Percentiles rank a stretch among this genome's conserved stretches.
Evolutionary conservation across 1,284 basidiomycete genomes (phyloP).

Genomic region (Neotropicomus parvogracilis): DNA sequence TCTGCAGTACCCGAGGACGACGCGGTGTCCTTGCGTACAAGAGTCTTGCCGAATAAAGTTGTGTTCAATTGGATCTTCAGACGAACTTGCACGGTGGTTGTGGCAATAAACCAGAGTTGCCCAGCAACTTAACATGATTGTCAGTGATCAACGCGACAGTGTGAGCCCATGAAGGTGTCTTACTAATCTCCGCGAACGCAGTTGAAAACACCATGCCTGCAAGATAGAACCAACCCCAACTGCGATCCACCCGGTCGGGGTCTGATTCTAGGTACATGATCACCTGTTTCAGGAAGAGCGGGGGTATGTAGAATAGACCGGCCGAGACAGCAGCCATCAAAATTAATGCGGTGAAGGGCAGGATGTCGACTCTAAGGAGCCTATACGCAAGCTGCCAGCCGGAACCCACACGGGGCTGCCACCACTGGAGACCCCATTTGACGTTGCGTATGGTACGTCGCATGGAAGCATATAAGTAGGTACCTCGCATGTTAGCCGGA

Average conservation of each 20-base stretch:
- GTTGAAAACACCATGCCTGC: slow-evolving; percentile 67
- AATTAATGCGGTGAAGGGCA: slow-evolving; percentile 43
- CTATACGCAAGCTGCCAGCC: slow-evolving; percentile 64
- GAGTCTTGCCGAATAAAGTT: slow-evolving; percentile 83
- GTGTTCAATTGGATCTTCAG: slow-evolving; percentile 82
- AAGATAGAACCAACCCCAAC: slow-evolving; percentile 75
- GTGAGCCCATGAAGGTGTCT: slow-evolving; percentile 23
- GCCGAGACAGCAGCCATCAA: slow-evolving; percentile 62
- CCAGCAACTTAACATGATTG: slow-evolving; percentile 32
- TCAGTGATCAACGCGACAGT: slow-evolving; percentile 4
- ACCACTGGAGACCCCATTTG: slow-evolving; percentile 39
- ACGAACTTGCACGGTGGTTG: slow-evolving; percentile 68
- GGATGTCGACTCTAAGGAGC: slow-evolving; percentile 52
- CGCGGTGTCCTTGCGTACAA: slow-evolving; percentile 83
- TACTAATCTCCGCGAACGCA: slow-evolving; percentile 56
- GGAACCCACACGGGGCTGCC: slow-evolving; percentile 41
- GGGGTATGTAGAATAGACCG: slow-evolving; percentile 72
- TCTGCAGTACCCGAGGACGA: slow-evolving; percentile 45
- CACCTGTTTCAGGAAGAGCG: slow-evolving; percentile 69
- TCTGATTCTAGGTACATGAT: slow-evolving; percentile 72
- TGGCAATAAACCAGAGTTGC: slow-evolving; percentile 71
- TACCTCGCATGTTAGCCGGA: slow-evolving; percentile 66
- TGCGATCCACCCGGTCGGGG: slow-evolving; percentile 47
- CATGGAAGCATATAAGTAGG: slow-evolving; percentile 44
- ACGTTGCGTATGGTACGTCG: slow-evolving; percentile 36